Conservation (phyloP, 306 rosid species). For the Cicer bijugum region DNA sequence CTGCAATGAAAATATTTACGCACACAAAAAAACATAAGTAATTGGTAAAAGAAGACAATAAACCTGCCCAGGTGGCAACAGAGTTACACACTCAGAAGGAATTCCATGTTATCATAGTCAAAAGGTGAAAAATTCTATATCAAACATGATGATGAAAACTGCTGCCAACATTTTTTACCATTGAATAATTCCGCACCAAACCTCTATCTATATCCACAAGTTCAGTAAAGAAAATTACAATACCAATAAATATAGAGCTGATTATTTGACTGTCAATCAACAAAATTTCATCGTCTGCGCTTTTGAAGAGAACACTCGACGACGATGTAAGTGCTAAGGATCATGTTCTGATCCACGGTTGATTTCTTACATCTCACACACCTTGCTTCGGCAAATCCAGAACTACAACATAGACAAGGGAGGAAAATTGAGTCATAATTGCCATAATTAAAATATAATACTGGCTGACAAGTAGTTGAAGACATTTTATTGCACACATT, state of each 20-base stretch:
- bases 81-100: slow-evolving; percentile 11
- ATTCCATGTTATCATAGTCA: slow-evolving; percentile 1
- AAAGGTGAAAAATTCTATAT: not conserved
- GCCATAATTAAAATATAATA: slow-evolving; percentile 4
- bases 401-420: slow-evolving; percentile 24
- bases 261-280: slow-evolving; percentile 41
- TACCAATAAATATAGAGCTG: slow-evolving; percentile 8
- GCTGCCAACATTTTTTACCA: slow-evolving; percentile 31
- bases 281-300: slow-evolving; percentile 20
- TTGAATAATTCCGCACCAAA: slow-evolving; percentile 41
- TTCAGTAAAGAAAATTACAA: slow-evolving; percentile 31
- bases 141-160: slow-evolving; percentile 31
- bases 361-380: slow-evolving; percentile 44
- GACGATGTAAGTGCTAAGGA: slow-evolving; percentile 34
- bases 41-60: not conserved
- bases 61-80: slow-evolving; percentile 14
- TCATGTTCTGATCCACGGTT: slow-evolving; percentile 4
- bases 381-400: slow-evolving; percentile 38
- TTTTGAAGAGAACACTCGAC: slow-evolving; percentile 40
- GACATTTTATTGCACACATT: slow-evolving; percentile 1
- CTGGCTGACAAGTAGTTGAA: not conserved
- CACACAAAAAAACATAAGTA: not conserved
- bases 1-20: slow-evolving; percentile 9
- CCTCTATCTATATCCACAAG: slow-evolving; percentile 42
- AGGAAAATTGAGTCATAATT: slow-evolving; percentile 2